phyloP scores from a whole-genome alignment of 768 basidiomycete genomes.

The Paxillus rubicundulus region DNA sequence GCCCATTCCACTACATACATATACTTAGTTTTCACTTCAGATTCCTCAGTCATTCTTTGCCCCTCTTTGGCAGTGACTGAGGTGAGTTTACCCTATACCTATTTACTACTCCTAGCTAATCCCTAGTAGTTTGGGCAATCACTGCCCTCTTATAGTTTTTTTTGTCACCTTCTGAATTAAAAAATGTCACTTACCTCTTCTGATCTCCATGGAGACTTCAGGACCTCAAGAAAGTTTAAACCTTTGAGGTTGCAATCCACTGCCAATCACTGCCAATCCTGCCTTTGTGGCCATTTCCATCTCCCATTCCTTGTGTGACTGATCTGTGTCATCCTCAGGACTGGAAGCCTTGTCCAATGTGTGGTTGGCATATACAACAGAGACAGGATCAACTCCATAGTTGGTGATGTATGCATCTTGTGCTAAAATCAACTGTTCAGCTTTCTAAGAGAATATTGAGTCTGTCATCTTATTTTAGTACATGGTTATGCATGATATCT shows the following conservation, averaged over 20 bases:
- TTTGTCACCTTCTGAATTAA: no score
- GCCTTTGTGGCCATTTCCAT: background rate
- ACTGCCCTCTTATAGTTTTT: no score
- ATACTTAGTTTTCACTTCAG: no score
- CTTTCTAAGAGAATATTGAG: background rate
- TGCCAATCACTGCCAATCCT: background rate
- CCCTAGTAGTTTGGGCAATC: no score
- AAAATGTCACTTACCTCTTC: background rate
- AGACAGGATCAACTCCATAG: slow-evolving; percentile 1
- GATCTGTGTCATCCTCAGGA: slow-evolving; percentile 2
- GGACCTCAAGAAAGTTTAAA: background rate
- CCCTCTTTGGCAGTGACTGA: no score
- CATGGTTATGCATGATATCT: background rate
- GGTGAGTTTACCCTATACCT: no score
- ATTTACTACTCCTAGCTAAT: no score
- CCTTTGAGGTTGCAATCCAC: background rate
- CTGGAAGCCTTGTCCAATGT: slow-evolving; percentile 5
- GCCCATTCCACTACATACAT: no score
- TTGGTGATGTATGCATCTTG: background rate
- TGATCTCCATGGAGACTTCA: background rate
- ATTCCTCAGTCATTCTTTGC: no score
- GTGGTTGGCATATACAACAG: slow-evolving; percentile 1
- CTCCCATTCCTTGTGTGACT: background rate
- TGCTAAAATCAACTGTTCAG: background rate
- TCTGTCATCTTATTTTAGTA: background rate